These are phyloP conservation scores for Cercophora scortea DNA, from an alignment of 495 filamentous ascomycete species.

Conservation along the genomic window DNA sequence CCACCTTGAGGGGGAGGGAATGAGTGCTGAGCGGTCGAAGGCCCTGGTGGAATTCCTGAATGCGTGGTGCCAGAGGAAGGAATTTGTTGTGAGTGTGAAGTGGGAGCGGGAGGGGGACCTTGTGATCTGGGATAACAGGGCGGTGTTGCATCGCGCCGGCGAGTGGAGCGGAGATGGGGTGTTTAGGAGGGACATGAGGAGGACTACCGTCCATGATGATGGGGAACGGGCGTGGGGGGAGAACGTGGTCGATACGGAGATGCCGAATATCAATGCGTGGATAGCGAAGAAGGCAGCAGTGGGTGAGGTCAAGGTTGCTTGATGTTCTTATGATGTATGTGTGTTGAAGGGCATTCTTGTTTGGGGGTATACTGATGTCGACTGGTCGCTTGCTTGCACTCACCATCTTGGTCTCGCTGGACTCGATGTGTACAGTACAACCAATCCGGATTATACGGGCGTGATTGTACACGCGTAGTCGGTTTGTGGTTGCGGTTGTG, in stretches of 20 bases:
- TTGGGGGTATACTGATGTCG: no score
- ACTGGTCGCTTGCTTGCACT: no score
- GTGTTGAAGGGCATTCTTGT: no score
- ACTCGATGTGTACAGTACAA: no score
- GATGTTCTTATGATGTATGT: no score
- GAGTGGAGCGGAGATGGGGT: slow-evolving; percentile 44
- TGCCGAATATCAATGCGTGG: slow-evolving; percentile 4
- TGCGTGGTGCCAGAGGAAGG: slow-evolving; percentile 39
- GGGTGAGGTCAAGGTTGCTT: no score
- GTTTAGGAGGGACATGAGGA: slow-evolving; percentile 43
- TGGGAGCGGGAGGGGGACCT: slow-evolving; percentile 45
- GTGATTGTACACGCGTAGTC: no score
- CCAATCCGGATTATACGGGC: no score
- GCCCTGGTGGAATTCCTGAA: slow-evolving; percentile 38
- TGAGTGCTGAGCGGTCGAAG: slow-evolving; percentile 23
- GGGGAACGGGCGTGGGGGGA: slow-evolving; percentile 36
- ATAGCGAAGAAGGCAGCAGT: background rate
- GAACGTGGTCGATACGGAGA: slow-evolving; percentile 18
- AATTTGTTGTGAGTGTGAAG: slow-evolving; percentile 37
- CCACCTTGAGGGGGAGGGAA: slow-evolving; percentile 42
- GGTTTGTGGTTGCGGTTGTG: no score
- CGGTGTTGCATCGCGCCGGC: slow-evolving; percentile 46
- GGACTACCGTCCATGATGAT: slow-evolving; percentile 47
- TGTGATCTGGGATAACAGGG: slow-evolving; percentile 55
- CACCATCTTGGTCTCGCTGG: no score